A percentile compares a stretch with the other conserved stretches of the same genome.
phyloP scores from a whole-genome alignment of 768 basidiomycete species.

The Pleurotus eryngii region DNA sequence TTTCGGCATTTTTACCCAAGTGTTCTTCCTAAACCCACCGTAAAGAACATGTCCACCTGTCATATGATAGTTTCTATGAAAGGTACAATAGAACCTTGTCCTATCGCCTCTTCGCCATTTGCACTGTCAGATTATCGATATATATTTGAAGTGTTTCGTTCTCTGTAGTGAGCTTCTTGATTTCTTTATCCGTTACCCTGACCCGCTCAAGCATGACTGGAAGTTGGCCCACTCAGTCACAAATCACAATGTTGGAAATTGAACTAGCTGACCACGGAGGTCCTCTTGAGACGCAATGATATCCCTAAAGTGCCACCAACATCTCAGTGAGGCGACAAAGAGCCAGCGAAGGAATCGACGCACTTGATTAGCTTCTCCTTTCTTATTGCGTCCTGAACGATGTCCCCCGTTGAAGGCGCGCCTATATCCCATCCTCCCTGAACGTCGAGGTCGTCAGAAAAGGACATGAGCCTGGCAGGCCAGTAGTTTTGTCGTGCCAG shows the following conservation, averaged over 20 bases:
- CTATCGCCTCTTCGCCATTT: slow-evolving; percentile 77
- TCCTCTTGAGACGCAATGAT: slow-evolving; percentile 74
- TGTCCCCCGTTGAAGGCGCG: slow-evolving; percentile 48
- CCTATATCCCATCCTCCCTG: slow-evolving; percentile 49
- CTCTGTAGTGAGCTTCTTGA: slow-evolving; percentile 76
- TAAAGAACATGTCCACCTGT: no score
- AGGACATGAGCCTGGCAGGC: slow-evolving; percentile 34
- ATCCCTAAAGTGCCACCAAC: slow-evolving; percentile 46
- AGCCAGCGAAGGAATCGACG: slow-evolving; percentile 18
- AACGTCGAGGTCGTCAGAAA: slow-evolving; percentile 38
- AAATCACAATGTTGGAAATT: no score
- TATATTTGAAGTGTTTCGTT: slow-evolving; percentile 87
- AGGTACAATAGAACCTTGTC: no score
- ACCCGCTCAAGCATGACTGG: slow-evolving; percentile 67
- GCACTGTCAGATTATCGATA: slow-evolving; percentile 84
- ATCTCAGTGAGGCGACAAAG: not conserved
- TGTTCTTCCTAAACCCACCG: no score
- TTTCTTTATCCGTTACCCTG: slow-evolving; percentile 67
- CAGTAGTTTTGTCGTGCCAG: no score
- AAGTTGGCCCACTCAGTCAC: not conserved
- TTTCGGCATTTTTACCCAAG: no score
- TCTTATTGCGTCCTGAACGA: slow-evolving; percentile 70
- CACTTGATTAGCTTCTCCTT: slow-evolving; percentile 81
- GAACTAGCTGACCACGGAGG: slow-evolving; percentile 52
- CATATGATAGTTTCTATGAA: no score